Conservation (phyloP, 768 basidiomycete genomes). For the Serendipita indica region DNA sequence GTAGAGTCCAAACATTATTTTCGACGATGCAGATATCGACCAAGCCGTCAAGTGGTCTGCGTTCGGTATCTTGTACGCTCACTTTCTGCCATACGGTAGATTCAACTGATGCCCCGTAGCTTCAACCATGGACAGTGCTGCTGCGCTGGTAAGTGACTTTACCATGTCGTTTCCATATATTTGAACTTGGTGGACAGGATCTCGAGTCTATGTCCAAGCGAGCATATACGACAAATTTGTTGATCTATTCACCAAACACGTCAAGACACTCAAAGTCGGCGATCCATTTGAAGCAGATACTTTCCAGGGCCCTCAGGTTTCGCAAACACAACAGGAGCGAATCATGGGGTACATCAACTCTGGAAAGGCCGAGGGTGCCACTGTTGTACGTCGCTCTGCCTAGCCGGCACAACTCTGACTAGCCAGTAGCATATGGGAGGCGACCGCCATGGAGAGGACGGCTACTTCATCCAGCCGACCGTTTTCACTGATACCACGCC, state of each 20-base stretch:
- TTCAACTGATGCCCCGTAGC: constrained; percentile 7
- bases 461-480: constrained; percentile 76
- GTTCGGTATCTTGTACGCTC: constrained; percentile 7
- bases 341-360: constrained; percentile 79
- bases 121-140: constrained; percentile 62
- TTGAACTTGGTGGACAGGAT: constrained; percentile 18
- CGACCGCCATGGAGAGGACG: constrained; percentile 54
- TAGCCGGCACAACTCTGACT: no score
- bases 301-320: constrained; percentile 74
- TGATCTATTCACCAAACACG: constrained; percentile 48
- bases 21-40: constrained; percentile 73
- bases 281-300: constrained; percentile 64
- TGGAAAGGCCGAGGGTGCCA: constrained; percentile 75
- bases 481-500: constrained; percentile 70
- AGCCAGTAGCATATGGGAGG: constrained; percentile 82
- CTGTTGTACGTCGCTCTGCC: no score
- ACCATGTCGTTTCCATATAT: constrained; percentile 3
- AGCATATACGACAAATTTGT: constrained; percentile 64
- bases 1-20: constrained; percentile 56
- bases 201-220: constrained; percentile 69
- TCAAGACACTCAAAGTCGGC: constrained; percentile 56
- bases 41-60: constrained; percentile 35
- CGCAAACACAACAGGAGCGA: constrained; percentile 70
- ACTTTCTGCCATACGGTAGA: not conserved
- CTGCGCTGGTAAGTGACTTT: constrained; percentile 39